Evolutionary conservation across 148 eudicot genomes (phyloP), one percentile per base, ranked within the genome.

Genomic region (Agrostemma githago): DNA sequence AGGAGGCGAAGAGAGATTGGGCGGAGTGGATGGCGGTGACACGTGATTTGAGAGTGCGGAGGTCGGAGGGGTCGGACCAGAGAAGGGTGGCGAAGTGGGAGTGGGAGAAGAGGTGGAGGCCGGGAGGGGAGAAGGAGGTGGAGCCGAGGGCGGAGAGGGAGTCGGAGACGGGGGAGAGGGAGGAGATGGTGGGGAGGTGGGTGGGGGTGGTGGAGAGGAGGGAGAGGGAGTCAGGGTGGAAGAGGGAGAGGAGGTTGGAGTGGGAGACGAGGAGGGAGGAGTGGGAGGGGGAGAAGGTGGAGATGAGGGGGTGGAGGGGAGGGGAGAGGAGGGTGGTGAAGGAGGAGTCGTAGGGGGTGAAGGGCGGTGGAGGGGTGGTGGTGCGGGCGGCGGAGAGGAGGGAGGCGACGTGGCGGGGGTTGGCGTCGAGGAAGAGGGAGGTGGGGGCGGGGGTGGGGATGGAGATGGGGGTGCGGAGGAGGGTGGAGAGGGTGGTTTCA

Each of bases 41-140:
- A 20, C 79, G 83, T 5, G 98, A 90, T 44, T 86, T 83, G 66
- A 82, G 82, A 1, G 86, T 76, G 21, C 97, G 64, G 3, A 88
- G 89, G 72, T 93, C 97, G 3, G 90, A 17, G 1, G 86, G 77
- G 78, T 91, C 97, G 2, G 70, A 75, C 98, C 98, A 93, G 38
- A 81, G 83, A 6, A 77, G 72, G 2, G 86, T 80, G 5, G 86
- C 86, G 16, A 81, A 75, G 3, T 86, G 84, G 4, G 81, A 9
- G 0, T 84, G 73, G 8, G 85, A 57, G 76, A 85, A 91, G 53
- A 93, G 81, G 63, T 93, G 98, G 15, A 93, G 72, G 1, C 97
- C 98, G 2, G 92, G 37, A 1, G 81, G 58, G 62, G 46, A 61
- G 3, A 89, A 15, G 4, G 92, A 88, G 12, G 85, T 92, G 0